Conservation (phyloP, 2,329 filamentous ascomycete genomes). For the Aspergillus ruber region DNA sequence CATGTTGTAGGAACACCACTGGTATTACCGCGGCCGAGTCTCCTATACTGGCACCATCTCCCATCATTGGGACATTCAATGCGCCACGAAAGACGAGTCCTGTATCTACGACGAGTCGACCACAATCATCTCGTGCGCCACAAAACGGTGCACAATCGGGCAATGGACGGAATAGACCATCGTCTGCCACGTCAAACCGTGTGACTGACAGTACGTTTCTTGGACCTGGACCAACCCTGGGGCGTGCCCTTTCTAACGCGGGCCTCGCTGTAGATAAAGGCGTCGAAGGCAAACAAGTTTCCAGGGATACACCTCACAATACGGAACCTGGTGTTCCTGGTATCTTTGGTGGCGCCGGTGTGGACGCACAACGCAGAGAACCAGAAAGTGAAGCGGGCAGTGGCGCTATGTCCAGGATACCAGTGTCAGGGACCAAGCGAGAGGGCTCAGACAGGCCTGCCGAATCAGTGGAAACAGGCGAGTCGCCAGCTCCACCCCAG, state of each 20-base stretch:
- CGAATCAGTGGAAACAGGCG: slow-evolving; percentile 31
- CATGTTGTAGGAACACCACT: slow-evolving; percentile 38
- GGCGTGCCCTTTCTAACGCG: slow-evolving; percentile 18
- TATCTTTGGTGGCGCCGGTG: neutral
- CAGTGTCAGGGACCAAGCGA: slow-evolving; percentile 22
- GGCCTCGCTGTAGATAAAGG: slow-evolving; percentile 24
- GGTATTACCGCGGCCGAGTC: slow-evolving; percentile 52
- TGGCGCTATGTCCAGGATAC: slow-evolving; percentile 10
- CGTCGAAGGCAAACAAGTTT: slow-evolving; percentile 48
- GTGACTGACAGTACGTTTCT: slow-evolving; percentile 43
- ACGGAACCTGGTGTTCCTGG: slow-evolving; percentile 29
- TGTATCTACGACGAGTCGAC: slow-evolving; percentile 53
- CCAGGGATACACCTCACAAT: slow-evolving; percentile 42
- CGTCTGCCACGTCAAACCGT: slow-evolving; percentile 57
- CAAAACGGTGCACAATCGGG: slow-evolving; percentile 65
- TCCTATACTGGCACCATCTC: slow-evolving; percentile 68
- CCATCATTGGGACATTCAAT: slow-evolving; percentile 60
- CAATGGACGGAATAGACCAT: slow-evolving; percentile 51
- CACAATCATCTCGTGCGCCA: slow-evolving; percentile 63
- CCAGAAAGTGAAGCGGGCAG: slow-evolving; percentile 18
- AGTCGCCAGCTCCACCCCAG: slow-evolving; percentile 11
- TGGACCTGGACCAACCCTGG: slow-evolving; percentile 24
- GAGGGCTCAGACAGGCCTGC: slow-evolving; percentile 30
- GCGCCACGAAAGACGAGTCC: slow-evolving; percentile 58
- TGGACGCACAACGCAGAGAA: slow-evolving; percentile 27